These are phyloP conservation scores for Debaryomyces coudertii DNA, from an alignment of 1,139 yeast species.

Conservation along the genomic window DNA sequence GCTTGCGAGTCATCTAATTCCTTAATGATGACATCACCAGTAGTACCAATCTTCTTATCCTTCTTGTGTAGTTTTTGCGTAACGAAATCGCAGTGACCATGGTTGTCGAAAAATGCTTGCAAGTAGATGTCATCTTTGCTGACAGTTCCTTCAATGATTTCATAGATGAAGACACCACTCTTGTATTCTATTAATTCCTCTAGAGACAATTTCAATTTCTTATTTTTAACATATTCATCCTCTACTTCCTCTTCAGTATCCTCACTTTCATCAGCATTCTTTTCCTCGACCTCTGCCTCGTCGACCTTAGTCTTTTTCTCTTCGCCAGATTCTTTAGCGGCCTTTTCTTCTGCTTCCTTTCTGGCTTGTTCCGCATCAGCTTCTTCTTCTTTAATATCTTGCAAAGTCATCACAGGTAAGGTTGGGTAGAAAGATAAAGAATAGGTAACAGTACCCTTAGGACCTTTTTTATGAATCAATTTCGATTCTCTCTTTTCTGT, in stretches of 20 bases:
- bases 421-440: slow-evolving; percentile 81
- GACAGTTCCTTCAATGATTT: slow-evolving; percentile 61
- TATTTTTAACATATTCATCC: slow-evolving; percentile 28
- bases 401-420: slow-evolving; percentile 73
- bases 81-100: slow-evolving; percentile 61
- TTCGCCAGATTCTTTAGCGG: slow-evolving; percentile 15
- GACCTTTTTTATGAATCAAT: slow-evolving; percentile 71
- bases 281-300: slow-evolving; percentile 25
- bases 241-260: slow-evolving; percentile 39
- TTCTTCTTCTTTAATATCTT: slow-evolving; percentile 63
- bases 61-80: slow-evolving; percentile 50
- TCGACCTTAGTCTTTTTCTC: slow-evolving; percentile 32
- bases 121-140: slow-evolving; percentile 59
- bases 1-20: slow-evolving; percentile 77
- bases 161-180: slow-evolving; percentile 76
- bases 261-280: slow-evolving; percentile 33
- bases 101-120: slow-evolving; percentile 76
- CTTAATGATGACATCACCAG: slow-evolving; percentile 74
- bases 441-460: slow-evolving; percentile 79
- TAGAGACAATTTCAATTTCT: slow-evolving; percentile 60
- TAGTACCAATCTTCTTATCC: slow-evolving; percentile 50
- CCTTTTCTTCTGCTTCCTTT: slow-evolving; percentile 29
- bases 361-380: slow-evolving; percentile 39
- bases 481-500: slow-evolving; percentile 59
- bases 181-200: slow-evolving; percentile 64